Conservation (phyloP, 352 stramenopile species). For the Globisporangium iwayamae region DNA sequence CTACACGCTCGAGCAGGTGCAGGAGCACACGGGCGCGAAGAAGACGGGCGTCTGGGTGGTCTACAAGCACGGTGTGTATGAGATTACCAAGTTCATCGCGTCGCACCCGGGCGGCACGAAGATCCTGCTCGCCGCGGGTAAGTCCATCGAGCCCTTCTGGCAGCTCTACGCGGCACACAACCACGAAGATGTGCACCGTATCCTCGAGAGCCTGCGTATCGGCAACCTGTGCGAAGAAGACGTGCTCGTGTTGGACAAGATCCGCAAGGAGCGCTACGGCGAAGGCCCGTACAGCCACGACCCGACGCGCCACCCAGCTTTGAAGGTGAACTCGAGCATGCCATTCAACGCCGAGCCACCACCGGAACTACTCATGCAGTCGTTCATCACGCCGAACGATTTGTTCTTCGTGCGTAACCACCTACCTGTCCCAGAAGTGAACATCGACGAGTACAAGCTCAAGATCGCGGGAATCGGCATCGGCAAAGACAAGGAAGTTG, state of each 20-base stretch:
- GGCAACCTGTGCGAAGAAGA: slow-evolving; percentile 87
- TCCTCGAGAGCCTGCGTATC: slow-evolving; percentile 91
- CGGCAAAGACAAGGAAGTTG: slow-evolving; percentile 31
- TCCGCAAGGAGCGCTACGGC: slow-evolving; percentile 78
- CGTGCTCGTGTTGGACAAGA: slow-evolving; percentile 82
- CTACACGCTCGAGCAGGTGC: slow-evolving; percentile 66
- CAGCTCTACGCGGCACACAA: slow-evolving; percentile 96
- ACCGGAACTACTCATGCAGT: slow-evolving; percentile 88
- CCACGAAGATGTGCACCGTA: slow-evolving; percentile 87
- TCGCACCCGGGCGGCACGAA: slow-evolving; percentile 92
- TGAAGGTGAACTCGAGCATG: slow-evolving; percentile 92
- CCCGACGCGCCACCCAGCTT: slow-evolving; percentile 76
- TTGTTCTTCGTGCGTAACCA: slow-evolving; percentile 98
- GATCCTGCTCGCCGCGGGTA: slow-evolving; percentile 86
- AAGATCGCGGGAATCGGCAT: slow-evolving; percentile 69
- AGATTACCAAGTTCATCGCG: slow-evolving; percentile 95
- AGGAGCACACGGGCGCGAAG: slow-evolving; percentile 65
- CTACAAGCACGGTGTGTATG: slow-evolving; percentile 93
- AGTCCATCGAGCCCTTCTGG: slow-evolving; percentile 93
- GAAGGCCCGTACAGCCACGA: slow-evolving; percentile 93
- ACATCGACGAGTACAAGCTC: slow-evolving; percentile 57
- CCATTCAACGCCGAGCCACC: slow-evolving; percentile 96
- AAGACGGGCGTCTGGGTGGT: slow-evolving; percentile 91
- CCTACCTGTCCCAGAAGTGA: slow-evolving; percentile 92
- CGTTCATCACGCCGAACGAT: slow-evolving; percentile 95